Conservation (phyloP, 208 protist species). For the Acanthamoeba castellanii region DNA sequence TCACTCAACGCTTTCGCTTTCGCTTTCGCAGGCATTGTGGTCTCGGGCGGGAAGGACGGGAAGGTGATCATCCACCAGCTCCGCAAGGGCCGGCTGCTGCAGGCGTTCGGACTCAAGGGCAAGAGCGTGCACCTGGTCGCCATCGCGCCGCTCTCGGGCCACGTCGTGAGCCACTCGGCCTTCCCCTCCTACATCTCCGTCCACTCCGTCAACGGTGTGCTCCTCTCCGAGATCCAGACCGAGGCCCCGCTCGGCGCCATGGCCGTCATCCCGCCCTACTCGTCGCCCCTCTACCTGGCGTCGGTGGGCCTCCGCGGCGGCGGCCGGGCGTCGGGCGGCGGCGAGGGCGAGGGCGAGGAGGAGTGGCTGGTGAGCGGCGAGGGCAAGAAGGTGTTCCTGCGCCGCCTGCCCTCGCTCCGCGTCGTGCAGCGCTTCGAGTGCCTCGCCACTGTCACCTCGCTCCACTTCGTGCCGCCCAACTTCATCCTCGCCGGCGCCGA, state of each 20-base stretch:
- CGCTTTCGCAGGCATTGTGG: slow-evolving; percentile 8
- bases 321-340: background rate
- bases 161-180: slow-evolving; percentile 73
- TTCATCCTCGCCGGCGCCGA: slow-evolving; percentile 83
- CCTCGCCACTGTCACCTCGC: slow-evolving; percentile 65
- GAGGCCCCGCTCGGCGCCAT: slow-evolving; percentile 79
- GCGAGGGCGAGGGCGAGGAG: slow-evolving; percentile 75
- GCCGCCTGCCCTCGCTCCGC: slow-evolving; percentile 73
- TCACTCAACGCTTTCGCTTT: background rate
- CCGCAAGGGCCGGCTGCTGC: slow-evolving; percentile 37
- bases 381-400: slow-evolving; percentile 77
- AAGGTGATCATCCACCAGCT: slow-evolving; percentile 63
- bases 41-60: slow-evolving; percentile 49
- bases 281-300: slow-evolving; percentile 4
- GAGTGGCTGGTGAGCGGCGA: slow-evolving; percentile 85
- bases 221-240: slow-evolving; percentile 77
- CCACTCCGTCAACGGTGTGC: slow-evolving; percentile 86
- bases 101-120: slow-evolving; percentile 25
- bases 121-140: slow-evolving; percentile 67
- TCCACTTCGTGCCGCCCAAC: slow-evolving; percentile 75
- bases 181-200: slow-evolving; percentile 79
- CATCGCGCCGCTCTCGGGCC: slow-evolving; percentile 1
- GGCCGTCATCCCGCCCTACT: slow-evolving; percentile 70
- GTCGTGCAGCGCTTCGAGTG: slow-evolving; percentile 77
- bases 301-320: slow-evolving; percentile 19